Evolutionary conservation across 1,284 basidiomycete species (phyloP).

Genomic region (Fomitiporia mediterranea): DNA sequence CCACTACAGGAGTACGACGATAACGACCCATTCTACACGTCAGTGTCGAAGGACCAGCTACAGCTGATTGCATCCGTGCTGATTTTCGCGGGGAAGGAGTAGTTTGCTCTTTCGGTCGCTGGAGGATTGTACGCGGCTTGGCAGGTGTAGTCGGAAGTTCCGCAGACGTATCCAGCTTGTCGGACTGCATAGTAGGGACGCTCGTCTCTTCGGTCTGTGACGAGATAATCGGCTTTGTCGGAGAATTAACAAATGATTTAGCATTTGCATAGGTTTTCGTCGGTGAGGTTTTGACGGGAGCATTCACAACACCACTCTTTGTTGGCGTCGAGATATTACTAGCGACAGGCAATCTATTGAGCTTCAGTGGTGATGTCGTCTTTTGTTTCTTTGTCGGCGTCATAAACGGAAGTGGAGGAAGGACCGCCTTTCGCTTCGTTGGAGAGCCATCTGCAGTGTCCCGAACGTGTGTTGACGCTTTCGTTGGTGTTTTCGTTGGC

Average conservation of each 20-base stretch:
- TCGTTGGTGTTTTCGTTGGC: constrained; percentile 7
- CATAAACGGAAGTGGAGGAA: constrained; percentile 10
- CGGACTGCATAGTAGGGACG: not conserved
- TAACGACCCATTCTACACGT: not conserved
- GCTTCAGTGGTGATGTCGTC: constrained; percentile 11
- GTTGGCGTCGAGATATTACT: constrained; percentile 1
- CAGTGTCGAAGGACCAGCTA: constrained; percentile 11
- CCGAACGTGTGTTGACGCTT: not conserved
- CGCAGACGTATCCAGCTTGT: not conserved
- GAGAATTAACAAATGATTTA: not conserved
- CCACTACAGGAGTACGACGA: not conserved
- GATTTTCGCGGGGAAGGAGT: constrained; percentile 8
- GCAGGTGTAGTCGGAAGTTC: constrained; percentile 3
- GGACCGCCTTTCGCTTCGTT: constrained; percentile 11
- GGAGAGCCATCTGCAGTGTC: not conserved
- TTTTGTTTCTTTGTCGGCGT: constrained; percentile 13
- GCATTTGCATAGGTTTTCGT: not conserved
- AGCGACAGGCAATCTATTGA: constrained; percentile 14
- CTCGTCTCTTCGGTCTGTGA: not conserved
- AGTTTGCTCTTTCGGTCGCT: not conserved
- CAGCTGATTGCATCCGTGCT: not conserved
- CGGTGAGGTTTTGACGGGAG: not conserved
- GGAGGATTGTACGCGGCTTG: not conserved
- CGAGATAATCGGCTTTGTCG: not conserved
- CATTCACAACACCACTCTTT: not conserved